Base-by-base conservation (phyloP, 805 yeast species). In the Lachancea lanzarotensis region DNA sequence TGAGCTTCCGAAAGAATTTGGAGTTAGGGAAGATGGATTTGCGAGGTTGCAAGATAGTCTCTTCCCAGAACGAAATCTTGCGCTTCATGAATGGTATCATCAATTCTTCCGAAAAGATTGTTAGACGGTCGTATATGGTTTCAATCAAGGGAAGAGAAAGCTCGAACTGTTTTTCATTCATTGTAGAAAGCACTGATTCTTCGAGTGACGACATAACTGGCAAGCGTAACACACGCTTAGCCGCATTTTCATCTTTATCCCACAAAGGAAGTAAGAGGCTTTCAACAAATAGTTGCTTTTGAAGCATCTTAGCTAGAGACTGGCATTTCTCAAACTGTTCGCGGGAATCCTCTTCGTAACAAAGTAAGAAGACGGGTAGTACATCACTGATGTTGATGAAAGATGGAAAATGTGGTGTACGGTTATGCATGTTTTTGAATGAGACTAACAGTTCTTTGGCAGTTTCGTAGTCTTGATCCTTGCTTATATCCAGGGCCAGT, bases 51-150 rank as follows among this genome's bases (percentile, higher is more conserved):
- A 88, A 76, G 3, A 84, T 73, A 55, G 81, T 85, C 53, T 89
- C 96, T 48, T 82, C 90, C 97, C 97, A 90, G 12, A 75, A 61
- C 29, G 82, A 70, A n/a, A 88, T 76, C 55, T 86, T 83, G 45
- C 76, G 67, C 57, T 87, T 89, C 96, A 93, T 87, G 60, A 81
- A 90, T 0, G 97, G 95, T 1, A 87, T 70, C 61, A 51, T 51
- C 8, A 60, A 45, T 16, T 60, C 57, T 13, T 51, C 45, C 5
- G 52, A 52, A 26, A 63, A 35, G 2, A 38, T 43, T 34, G 56
- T 57, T 11, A 62, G 31, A 4, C 52, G 45, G 29, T 58, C 60
- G 42, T 63, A 62, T 17, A 59, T 57, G 16, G 44, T 39, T 18
- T 57, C 48, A 8, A 59, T 49, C 27, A 59, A 44, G 15, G 36